Evolutionary conservation across 2,329 filamentous ascomycete genomes (phyloP), one percentile per base, ranked within the genome.

Genomic region (Remersonia thermophila): DNA sequence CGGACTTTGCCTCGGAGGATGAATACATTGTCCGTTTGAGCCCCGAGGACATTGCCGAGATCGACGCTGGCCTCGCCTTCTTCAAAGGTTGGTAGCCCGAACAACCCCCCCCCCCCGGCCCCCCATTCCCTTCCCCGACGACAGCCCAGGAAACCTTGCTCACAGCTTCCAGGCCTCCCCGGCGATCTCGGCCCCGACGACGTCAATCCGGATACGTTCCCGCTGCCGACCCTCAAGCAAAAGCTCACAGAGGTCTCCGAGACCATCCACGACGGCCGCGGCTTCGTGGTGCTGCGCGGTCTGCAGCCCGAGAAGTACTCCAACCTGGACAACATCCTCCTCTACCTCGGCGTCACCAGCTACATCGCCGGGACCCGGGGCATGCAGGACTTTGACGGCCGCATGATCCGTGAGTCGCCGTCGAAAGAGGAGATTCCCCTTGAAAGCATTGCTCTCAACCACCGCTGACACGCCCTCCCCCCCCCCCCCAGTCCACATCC

Each of bases 261-360:
- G n/a, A 37, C 35, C 9, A 38, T 52, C 27, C 46, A 52, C 36
- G 17, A 43, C 3, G 49, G 49, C 32, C 33, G 39, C 2, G 65
- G 64, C 13, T 65, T 68, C 46, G 58, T 58, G 26, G 59, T 66
- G 11, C 44, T 68, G 4, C 57, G 63, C 8, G 65, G 65, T 17
- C 51, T 68, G 2, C 53, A 61, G 12, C 56, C 62, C 2, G 53
- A 55, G 17, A 54, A 54, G n/a, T 61, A 64, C 47, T 53, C 55
- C 8, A 51, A 53, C 30, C 54, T 60, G 33, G 63, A 68, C 23
- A 64, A 61, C 34, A 47, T 64, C 23, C 55, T 62, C 17, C 57
- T 67, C 34, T 67, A 65, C 41, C 57, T 62, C 8, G 65, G 65
- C 3, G 51, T 68, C 3, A 59, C 63, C 1, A 60, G 60, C 20